Evolutionary conservation across 1,139 yeast species (phyloP), one percentile per base, ranked within the genome.

Genomic region (Blastobotrys elegans): DNA sequence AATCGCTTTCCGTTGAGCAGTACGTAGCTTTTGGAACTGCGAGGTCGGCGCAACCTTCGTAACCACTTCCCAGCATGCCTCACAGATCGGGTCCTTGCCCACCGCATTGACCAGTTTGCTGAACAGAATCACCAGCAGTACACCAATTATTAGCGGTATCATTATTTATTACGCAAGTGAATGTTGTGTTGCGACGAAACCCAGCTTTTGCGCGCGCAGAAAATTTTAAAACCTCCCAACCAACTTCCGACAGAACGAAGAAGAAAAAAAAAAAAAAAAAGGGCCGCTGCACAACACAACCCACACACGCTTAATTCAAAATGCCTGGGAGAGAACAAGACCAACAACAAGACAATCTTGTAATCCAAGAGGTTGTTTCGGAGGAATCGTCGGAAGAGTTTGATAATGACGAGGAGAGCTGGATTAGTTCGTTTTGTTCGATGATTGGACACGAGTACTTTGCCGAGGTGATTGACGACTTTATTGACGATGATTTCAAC

Each of bases 401-500:
- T 7, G 40, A 37, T 2, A 24, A 37, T n/a, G 42, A 29, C 0
- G 53, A 53, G 21, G 59, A 55, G 14, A 83, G 94, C 39, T 92
- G 98, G 98, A 85, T 92, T 56, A 79, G 86, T 53, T 87, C 85
- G 59, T 90, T 84, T 67, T 89, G 97, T 64, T 79, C 87, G 40
- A 74, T 83, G 55, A 87, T 85, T 60, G 96, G 96, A 21, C 95
- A 89, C 63, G 97, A 92, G 61, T 90, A 83, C 66, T 89, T 89
- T 66, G 95, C 92, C 33, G 95, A 92, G 53, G 96, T 92, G 17
- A 77, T 90, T 1, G 92, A 87, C 50, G 97, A 89, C 46, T 92
- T 89, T 64, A 88, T 92, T 55, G 97, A 90, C 60, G 99, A 92
- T 66, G 97, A 92, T 60, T 92, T 92, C 73, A 92, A 92, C 63